phyloP scores from a whole-genome alignment of 305 asterid species.

The Plantago lanceolata region DNA sequence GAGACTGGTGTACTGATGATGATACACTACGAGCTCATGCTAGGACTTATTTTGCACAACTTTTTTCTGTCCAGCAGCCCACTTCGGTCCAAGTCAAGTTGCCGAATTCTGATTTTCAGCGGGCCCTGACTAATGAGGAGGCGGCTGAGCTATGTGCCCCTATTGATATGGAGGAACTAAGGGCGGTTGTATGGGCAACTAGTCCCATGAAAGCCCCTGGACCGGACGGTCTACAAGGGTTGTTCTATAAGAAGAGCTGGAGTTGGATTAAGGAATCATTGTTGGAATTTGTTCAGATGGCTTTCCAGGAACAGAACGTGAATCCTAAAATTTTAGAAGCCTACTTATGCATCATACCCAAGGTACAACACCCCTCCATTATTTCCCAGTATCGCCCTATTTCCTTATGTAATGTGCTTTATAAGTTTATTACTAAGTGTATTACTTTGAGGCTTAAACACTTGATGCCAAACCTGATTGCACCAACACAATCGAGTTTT shows the following conservation, averaged over 20 bases:
- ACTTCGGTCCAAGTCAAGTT: too few relatives aligned
- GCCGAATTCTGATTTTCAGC: too few relatives aligned
- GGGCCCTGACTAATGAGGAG: too few relatives aligned
- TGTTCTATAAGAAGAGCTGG: background rate
- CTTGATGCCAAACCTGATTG: background rate
- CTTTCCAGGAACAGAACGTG: too few relatives aligned
- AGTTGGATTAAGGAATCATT: background rate
- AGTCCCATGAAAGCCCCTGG: background rate
- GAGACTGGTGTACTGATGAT: background rate
- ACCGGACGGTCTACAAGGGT: background rate
- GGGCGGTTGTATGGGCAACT: background rate
- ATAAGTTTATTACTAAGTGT: background rate
- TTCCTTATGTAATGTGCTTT: background rate
- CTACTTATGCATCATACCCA: background rate
- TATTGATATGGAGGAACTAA: background rate
- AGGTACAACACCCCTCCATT: background rate
- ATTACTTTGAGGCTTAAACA: background rate
- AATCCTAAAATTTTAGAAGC: too few relatives aligned
- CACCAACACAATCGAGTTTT: background rate
- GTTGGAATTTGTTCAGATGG: background rate
- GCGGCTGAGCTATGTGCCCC: too few relatives aligned
- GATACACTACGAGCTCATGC: background rate
- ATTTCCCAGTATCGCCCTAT: background rate
- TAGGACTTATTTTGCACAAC: background rate
- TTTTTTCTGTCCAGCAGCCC: background rate